Evolutionary conservation across 2,329 filamentous ascomycete species (phyloP).

Genomic region (Talaromyces rugulosus): DNA sequence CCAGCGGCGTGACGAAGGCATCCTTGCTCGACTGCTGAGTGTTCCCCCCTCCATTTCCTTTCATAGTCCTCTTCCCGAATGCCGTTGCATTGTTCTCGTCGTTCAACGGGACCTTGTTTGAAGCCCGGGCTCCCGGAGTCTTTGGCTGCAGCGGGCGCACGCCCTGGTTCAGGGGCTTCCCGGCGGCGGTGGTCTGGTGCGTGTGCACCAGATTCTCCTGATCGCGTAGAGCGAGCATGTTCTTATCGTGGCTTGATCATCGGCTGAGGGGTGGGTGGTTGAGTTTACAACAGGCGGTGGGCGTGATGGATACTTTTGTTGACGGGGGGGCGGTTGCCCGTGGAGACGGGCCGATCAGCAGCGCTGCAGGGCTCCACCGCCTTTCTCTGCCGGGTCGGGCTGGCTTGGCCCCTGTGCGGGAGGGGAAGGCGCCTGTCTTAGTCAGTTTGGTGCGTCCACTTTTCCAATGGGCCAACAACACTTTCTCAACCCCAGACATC

Average conservation of each 20-base stretch:
- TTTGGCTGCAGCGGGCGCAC: constrained; percentile 62
- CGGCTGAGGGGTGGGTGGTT: background rate
- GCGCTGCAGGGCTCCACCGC: background rate
- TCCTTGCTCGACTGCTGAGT: constrained; percentile 53
- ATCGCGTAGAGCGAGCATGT: constrained; percentile 74
- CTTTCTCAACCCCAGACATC: background rate
- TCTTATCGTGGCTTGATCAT: background rate
- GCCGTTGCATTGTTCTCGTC: constrained; percentile 73
- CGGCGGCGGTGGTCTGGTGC: constrained; percentile 65
- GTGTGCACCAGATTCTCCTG: constrained; percentile 82
- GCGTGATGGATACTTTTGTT: constrained; percentile 24
- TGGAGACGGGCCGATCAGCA: constrained; percentile 26
- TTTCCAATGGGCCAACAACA: background rate
- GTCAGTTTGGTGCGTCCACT: background rate
- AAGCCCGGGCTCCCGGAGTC: constrained; percentile 70
- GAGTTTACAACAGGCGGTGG: background rate
- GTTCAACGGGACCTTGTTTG: constrained; percentile 72
- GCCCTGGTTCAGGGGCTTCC: constrained; percentile 68
- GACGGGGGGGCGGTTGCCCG: constrained; percentile 32
- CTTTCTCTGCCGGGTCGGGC: constrained; percentile 4
- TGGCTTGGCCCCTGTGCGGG: background rate
- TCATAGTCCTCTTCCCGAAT: constrained; percentile 57
- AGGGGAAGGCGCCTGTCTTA: background rate
- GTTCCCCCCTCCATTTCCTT: constrained; percentile 56
- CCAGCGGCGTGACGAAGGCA: constrained; percentile 73